These are phyloP conservation scores for Papiliotrema nemorosa DNA, from an alignment of 1,284 basidiomycete species.

Conservation along the genomic window DNA sequence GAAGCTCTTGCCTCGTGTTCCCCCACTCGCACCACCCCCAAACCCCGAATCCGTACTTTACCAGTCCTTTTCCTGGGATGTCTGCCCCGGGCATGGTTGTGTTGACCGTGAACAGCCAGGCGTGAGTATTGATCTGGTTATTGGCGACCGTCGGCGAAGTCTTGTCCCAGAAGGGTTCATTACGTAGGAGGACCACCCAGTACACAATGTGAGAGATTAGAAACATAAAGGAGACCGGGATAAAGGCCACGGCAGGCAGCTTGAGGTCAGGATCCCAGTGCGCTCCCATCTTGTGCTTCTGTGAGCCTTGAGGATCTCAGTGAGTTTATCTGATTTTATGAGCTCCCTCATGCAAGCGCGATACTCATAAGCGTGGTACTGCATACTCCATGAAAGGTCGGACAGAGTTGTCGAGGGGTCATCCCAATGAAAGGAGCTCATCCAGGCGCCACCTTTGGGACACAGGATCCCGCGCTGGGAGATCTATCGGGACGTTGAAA, in stretches of 20 bases:
- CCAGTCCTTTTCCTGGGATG: neutral
- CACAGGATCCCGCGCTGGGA: no score
- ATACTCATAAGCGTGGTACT: no score
- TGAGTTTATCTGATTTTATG: neutral
- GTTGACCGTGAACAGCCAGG: constrained; percentile 8
- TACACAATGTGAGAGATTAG: neutral
- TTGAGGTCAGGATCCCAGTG: no score
- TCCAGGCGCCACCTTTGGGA: no score
- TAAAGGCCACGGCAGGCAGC: neutral
- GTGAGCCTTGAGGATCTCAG: neutral
- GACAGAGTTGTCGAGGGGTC: no score
- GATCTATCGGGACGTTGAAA: no score
- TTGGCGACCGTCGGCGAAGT: neutral
- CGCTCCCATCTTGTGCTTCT: neutral
- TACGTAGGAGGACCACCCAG: neutral
- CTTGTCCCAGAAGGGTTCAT: neutral
- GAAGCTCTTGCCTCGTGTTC: neutral
- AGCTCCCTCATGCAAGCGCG: no score
- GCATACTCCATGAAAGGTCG: neutral
- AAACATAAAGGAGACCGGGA: neutral
- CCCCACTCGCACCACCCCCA: constrained; percentile 13
- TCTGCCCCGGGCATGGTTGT: neutral
- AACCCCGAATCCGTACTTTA: constrained; percentile 9
- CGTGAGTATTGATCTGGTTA: neutral
- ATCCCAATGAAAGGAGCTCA: no score